phyloP scores from a whole-genome alignment of 371 early-diverging fungal genomes.

The Mortierella polycephala region DNA sequence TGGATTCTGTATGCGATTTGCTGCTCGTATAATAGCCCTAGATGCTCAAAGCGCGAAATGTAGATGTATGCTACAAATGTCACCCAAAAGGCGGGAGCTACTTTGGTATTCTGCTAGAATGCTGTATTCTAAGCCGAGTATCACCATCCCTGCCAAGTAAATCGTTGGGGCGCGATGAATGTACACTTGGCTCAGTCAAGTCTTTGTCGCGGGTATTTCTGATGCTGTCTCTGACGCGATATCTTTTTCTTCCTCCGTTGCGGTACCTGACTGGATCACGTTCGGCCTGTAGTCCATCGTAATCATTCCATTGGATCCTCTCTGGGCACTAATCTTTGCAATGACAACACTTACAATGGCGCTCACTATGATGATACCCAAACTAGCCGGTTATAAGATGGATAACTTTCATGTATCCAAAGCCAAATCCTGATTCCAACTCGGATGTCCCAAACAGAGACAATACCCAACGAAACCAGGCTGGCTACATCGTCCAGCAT shows the following conservation, averaged over 20 bases:
- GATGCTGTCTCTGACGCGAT: not conserved
- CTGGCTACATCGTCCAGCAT: slow-evolving; percentile 37
- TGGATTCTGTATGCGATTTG: slow-evolving; percentile 14
- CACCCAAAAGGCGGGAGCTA: slow-evolving; percentile 42
- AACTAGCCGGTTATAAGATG: slow-evolving; percentile 28
- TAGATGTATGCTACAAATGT: slow-evolving; percentile 35
- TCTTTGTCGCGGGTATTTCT: not conserved
- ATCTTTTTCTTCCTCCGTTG: not conserved
- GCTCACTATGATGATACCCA: slow-evolving; percentile 25
- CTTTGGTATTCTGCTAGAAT: slow-evolving; percentile 42
- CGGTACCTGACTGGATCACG: not conserved
- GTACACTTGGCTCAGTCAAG: not conserved
- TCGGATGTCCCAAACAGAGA: slow-evolving; percentile 22
- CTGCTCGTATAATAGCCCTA: slow-evolving; percentile 4
- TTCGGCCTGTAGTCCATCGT: not conserved
- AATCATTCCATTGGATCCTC: not conserved
- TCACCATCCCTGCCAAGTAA: slow-evolving; percentile 25
- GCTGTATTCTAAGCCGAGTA: slow-evolving; percentile 23
- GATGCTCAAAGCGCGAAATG: slow-evolving; percentile 19
- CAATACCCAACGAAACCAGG: slow-evolving; percentile 29
- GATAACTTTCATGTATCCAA: slow-evolving; percentile 26
- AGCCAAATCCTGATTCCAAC: not conserved
- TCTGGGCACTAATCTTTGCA: slow-evolving; percentile 5
- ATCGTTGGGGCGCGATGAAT: slow-evolving; percentile 4
- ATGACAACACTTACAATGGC: slow-evolving; percentile 10